Base-by-base conservation (phyloP, 2,329 filamentous ascomycete genomes). In the Pezicula radicicola region DNA sequence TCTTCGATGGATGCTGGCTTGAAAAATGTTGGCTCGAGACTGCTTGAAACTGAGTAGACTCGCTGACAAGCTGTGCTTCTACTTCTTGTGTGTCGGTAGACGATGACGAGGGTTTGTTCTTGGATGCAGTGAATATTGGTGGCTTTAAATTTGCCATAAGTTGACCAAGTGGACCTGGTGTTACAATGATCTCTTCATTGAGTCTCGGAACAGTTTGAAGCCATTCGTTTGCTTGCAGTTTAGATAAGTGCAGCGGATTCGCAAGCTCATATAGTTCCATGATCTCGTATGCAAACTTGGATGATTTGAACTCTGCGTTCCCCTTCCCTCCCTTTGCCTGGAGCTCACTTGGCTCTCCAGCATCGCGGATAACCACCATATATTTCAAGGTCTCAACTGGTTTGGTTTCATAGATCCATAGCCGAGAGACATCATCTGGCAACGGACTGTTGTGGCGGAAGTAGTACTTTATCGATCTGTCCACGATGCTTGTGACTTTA, bases 201-300 rank as follows among this genome's bases (percentile, higher is more conserved):
- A 8, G n/a, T n/a, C 37, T 19, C 4, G 83, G 75, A 2, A 73
- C 66, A 1, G 70, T 68, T 5, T 73, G 69, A 0, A 84, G 62
- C 78, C 81, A 83, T 0, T 79, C 81, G 37, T 79, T 77, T 40
- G 72, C 68, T 42, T 73, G 74, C 71, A 86, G 79, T 48, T 76
- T 70, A 0, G 71, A 67, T 2, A 81, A 68, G 0, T 74, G 68
- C 2, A 83, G 70, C 0, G 83, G 78, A 62, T 86, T 77, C 59
- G 85, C 84, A 25, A 87, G 73, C 64, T 83, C 75, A 60, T 85
- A 87, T 1, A 87, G 72, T 58, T 85, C 74, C 19, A 74, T 57
- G 42, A 83, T 70, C 58, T 79, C 75, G 60, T 83, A 80, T 3
- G 78, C 80, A 54, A 48, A 52, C 52, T 55, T 59, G 2, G 53